phyloP scores from a whole-genome alignment of 2,329 filamentous ascomycete species.

The Fusarium sp. region DNA sequence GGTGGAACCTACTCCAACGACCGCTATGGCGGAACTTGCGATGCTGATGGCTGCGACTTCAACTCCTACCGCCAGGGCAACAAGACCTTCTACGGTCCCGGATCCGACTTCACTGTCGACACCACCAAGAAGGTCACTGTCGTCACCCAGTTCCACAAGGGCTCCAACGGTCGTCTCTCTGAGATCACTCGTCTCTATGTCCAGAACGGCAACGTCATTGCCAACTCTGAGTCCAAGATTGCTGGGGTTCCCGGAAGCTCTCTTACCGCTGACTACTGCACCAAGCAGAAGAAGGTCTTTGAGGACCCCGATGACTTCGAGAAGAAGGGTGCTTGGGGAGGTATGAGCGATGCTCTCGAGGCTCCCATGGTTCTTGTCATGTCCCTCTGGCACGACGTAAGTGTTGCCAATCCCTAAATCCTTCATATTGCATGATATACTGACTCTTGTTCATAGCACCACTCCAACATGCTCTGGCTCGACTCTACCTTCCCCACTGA shows the following conservation, averaged over 20 bases:
- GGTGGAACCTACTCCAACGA: slow-evolving; percentile 64
- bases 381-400: slow-evolving; percentile 70
- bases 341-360: slow-evolving; percentile 63
- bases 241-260: slow-evolving; percentile 56
- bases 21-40: slow-evolving; percentile 73
- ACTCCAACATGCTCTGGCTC: slow-evolving; percentile 79
- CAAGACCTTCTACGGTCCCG: slow-evolving; percentile 70
- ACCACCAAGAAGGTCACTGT: slow-evolving; percentile 72
- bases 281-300: slow-evolving; percentile 67
- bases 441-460: slow-evolving; percentile 54
- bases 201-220: slow-evolving; percentile 70
- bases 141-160: slow-evolving; percentile 71
- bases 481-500: slow-evolving; percentile 72
- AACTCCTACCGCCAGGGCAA: slow-evolving; percentile 76
- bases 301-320: slow-evolving; percentile 66
- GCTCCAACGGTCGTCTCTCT: slow-evolving; percentile 63
- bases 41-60: slow-evolving; percentile 78
- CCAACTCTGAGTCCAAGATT: slow-evolving; percentile 61
- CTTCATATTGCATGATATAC: neutral
- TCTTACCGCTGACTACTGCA: slow-evolving; percentile 70
- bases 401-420: slow-evolving; percentile 18
- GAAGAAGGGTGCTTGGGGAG: slow-evolving; percentile 66
- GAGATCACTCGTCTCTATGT: slow-evolving; percentile 75
- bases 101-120: slow-evolving; percentile 66
- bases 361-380: slow-evolving; percentile 62